Base-by-base conservation (phyloP, 306 rosid species). In the Cucumis hystrix region DNA sequence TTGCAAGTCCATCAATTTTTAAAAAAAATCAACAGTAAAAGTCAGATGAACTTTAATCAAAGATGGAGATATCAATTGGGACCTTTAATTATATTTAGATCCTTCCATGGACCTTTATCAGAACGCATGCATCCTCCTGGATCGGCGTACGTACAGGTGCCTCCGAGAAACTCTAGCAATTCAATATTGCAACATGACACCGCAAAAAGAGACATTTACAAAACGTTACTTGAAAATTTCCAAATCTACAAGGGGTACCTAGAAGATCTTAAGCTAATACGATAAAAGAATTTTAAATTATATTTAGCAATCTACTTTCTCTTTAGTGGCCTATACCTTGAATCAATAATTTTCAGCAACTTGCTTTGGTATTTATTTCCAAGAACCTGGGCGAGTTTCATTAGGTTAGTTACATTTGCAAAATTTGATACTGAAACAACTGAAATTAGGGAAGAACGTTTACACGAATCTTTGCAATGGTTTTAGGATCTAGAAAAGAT, bases 31-130 rank as follows among this genome's bases (percentile, higher is more conserved):
- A 57, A 56, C 8, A 6, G 21, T 57, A 57, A 20, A 30, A 75
- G 33, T 56, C 61, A 51, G 45, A 40, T 35, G 45, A 33, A 39
- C 14, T 33, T 0, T 51, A 18, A 37, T 55, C 35, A 57, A 75
- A 18, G 66, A 56, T 49, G 39, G 62, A n/a, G 39, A 41, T 54
- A 21, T 2, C 57, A 58, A 47, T 37, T 74, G 28, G 25, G 49
- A 90, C 98, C 87, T 15, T 89, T 69, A 92, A 16, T n/a, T 45
- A 90, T 83, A 70, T 87, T 87, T 15, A 79, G 71, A 80, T 95
- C 93, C 60, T 87, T 95, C 98, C 98, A 95, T 8, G 98, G 97
- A 67, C 97, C 98, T 84, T 90, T 95, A 40, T 95, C 97, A 39
- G 98, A 90, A 60, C 82, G 86, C 97, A 90, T 84, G 76, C 98